Percentiles rank a stretch among this genome's conserved stretches.
phyloP scores from a whole-genome alignment of 2,329 filamentous ascomycete species.

The Gnomoniopsis smithogilvyi region DNA sequence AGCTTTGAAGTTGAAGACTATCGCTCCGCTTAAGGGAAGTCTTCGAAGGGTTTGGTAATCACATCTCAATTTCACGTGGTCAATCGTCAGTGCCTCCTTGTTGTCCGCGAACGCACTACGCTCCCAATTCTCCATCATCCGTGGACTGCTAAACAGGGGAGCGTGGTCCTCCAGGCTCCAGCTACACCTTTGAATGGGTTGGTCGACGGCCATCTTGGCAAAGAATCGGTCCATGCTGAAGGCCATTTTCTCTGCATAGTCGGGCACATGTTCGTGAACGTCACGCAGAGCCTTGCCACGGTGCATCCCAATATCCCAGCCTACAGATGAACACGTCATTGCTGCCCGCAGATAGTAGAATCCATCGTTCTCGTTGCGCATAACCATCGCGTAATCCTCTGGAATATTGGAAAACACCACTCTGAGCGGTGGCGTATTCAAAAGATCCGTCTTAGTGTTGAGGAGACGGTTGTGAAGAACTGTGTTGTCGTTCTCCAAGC shows the following conservation, averaged over 20 bases:
- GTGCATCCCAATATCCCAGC: constrained; percentile 75
- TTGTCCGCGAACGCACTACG: constrained; percentile 56
- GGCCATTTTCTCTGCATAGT: constrained; percentile 85
- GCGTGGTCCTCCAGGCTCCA: constrained; percentile 78
- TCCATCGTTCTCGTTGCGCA: constrained; percentile 69
- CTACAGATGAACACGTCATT: constrained; percentile 73
- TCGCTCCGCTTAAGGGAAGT: constrained; percentile 68
- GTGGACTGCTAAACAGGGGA: constrained; percentile 72
- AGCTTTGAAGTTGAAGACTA: constrained; percentile 88
- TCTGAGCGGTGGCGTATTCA: constrained; percentile 59
- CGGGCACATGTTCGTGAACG: constrained; percentile 73
- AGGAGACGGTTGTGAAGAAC: constrained; percentile 69
- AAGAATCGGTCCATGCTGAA: constrained; percentile 89
- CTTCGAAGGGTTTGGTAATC: constrained; percentile 87
- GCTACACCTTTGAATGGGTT: constrained; percentile 77
- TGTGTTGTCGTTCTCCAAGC: constrained; percentile 46
- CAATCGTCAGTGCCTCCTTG: constrained; percentile 41
- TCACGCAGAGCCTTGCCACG: constrained; percentile 66
- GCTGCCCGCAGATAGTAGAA: constrained; percentile 73
- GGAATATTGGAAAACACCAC: constrained; percentile 75
- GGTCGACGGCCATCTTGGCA: constrained; percentile 68
- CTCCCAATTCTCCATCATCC: constrained; percentile 57
- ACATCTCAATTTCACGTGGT: constrained; percentile 67
- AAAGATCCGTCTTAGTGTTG: constrained; percentile 57
- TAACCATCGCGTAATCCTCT: constrained; percentile 77